These are phyloP conservation scores for Teunomyces atbi DNA, from an alignment of 805 yeast genomes.

Conservation along the genomic window DNA sequence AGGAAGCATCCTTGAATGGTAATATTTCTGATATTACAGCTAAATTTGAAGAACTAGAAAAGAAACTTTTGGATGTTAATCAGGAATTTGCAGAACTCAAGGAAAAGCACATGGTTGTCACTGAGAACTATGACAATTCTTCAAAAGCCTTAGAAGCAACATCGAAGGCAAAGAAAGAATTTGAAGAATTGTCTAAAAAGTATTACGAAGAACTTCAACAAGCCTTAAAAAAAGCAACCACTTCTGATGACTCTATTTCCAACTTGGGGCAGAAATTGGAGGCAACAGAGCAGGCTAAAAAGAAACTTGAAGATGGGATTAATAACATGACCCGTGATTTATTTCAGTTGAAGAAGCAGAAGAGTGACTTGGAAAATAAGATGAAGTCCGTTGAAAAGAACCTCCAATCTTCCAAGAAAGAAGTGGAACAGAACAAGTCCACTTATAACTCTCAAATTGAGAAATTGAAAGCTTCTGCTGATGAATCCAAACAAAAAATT, in stretches of 20 bases:
- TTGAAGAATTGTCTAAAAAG: conserved; percentile 27
- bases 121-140: conserved; percentile 19
- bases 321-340: conserved; percentile 88
- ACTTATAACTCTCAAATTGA: conserved; percentile 19
- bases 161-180: conserved; percentile 22
- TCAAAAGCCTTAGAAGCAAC: conserved; percentile 20
- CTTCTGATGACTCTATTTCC: conserved; percentile 24
- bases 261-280: conserved; percentile 31
- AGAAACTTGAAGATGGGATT: conserved; percentile 79
- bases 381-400: conserved; percentile 46
- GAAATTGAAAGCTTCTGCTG: conserved; percentile 20
- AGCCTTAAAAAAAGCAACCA: conserved; percentile 22
- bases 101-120: conserved; percentile 19
- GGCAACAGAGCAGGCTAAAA: conserved; percentile 42
- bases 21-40: conserved; percentile 16
- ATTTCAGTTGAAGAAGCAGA: conserved; percentile 60
- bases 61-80: conserved; percentile 14
- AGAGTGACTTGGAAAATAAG: conserved; percentile 47
- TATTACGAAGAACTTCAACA: conserved; percentile 32
- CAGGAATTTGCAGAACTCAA: conserved; percentile 32
- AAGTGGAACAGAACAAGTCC: conserved; percentile 31
- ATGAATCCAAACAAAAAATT: conserved; percentile 22
- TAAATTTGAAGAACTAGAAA: conserved; percentile 22
- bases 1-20: conserved; percentile 18
- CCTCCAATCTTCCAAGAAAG: conserved; percentile 24